A percentile compares a stretch with the other conserved stretches of the same genome.
phyloP scores from a whole-genome alignment of 2,329 filamentous ascomycete genomes.

The Sporothrix euskadiensis region DNA sequence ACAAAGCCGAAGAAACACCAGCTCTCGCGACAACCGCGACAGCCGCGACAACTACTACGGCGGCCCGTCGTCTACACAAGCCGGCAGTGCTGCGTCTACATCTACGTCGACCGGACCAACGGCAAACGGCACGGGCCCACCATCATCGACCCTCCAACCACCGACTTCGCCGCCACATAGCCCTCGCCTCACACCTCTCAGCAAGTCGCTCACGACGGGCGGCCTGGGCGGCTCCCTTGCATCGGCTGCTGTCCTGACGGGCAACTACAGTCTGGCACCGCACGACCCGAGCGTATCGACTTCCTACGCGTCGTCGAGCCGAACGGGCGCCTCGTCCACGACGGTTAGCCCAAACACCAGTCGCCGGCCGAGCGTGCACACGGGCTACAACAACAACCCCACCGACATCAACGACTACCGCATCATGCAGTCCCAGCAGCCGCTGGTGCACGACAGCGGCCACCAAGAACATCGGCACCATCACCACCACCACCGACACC shows the following conservation, averaged over 20 bases:
- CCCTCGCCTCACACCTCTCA: slow-evolving; percentile 13
- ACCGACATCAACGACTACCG: slow-evolving; percentile 2
- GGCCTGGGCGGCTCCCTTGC: background rate
- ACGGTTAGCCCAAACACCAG: slow-evolving; percentile 26
- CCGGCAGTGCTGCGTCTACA: background rate
- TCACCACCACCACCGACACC: slow-evolving; percentile 11
- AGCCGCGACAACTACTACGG: background rate
- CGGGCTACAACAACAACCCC: slow-evolving; percentile 4
- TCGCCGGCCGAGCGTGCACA: slow-evolving; percentile 27
- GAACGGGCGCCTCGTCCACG: background rate
- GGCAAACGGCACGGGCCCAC: background rate
- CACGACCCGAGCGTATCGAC: background rate
- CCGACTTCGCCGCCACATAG: slow-evolving; percentile 14
- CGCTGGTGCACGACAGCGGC: background rate
- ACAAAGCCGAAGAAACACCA: background rate
- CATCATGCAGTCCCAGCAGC: slow-evolving; percentile 10
- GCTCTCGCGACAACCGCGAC: background rate
- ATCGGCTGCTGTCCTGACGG: slow-evolving; percentile 36
- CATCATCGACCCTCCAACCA: background rate
- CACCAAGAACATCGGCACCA: background rate
- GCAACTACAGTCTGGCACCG: slow-evolving; percentile 19
- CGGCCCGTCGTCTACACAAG: background rate
- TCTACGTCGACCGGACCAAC: background rate
- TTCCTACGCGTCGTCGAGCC: background rate
- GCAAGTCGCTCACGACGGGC: slow-evolving; percentile 9